Base-by-base conservation (phyloP, 306 rosid genomes). In the Gillenia trifoliata region DNA sequence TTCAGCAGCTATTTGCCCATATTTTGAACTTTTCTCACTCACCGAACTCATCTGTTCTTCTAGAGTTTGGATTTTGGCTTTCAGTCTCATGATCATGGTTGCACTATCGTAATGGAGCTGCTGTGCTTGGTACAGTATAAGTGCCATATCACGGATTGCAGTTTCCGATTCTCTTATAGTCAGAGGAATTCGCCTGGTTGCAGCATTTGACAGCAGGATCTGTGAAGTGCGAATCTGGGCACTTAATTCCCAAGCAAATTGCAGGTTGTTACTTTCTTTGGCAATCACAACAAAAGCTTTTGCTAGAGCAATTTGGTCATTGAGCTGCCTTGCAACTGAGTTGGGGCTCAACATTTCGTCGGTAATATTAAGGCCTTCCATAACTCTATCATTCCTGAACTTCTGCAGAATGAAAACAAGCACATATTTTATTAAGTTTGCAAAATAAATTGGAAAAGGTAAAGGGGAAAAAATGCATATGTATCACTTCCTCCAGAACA, bases 161-260 rank as follows among this genome's bases (percentile, higher is more conserved):
- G 71, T 34, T 69, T 90, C 96, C 67, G 96, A 85, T 84, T 92
- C 97, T 63, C 74, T 71, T 40, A 75, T 57, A 41, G 92, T 86
- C 79, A 92, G 70, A 61, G 96, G 96, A 54, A 77, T 77, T 68
- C 93, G 85, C 81, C 93, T 88, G 61, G 89, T 86, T 8, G 96
- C 97, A 66, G 96, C 93, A 81, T 85, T 85, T 71, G 97, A 89
- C 79, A 92, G 93, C 29, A 92, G 90, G 76, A 88, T 78, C 89
- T 89, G 91, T 0, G 90, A 92, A 84, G 82, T 90, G 59, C 96
- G 93, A 81, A 92, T 92, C 83, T 92, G 96, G 25, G 97, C 93
- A 83, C 97, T 92, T 54, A 92, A 76, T 34, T 92, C 97, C 97
- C 97, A 92, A 31, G 97, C 97, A 90, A 92, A 92, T 81, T 92